These are phyloP conservation scores for Ophiocordyceps polyrhachis-furcata DNA, from an alignment of 2,329 filamentous ascomycete species.

Conservation along the genomic window DNA sequence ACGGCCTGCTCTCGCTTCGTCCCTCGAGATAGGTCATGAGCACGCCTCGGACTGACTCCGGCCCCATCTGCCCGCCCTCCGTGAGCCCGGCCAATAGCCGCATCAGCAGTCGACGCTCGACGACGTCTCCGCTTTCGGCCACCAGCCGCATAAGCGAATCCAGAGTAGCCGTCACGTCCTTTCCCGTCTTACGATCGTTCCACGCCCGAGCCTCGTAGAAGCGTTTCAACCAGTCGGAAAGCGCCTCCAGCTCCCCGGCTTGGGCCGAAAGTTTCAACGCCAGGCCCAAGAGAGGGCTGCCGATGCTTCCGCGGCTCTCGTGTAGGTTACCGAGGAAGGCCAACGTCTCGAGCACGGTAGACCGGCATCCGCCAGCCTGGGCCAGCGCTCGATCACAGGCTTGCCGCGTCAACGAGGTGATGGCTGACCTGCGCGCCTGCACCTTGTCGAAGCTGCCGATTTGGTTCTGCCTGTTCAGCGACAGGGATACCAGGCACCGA, in stretches of 20 bases:
- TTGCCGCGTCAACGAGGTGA: constrained; percentile 8
- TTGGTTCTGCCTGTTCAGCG: constrained; percentile 8
- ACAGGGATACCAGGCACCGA: constrained; percentile 13
- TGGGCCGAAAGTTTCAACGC: constrained; percentile 14
- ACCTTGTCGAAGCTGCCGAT: constrained; percentile 5
- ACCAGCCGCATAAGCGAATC: constrained; percentile 3
- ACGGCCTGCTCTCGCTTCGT: neutral
- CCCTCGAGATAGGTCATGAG: constrained; percentile 4
- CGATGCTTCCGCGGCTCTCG: constrained; percentile 7
- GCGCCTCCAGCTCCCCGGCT: constrained; percentile 7
- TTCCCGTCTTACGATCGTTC: constrained; percentile 2
- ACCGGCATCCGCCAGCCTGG: constrained; percentile 1
- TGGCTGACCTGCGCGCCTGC: neutral
- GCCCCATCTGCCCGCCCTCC: constrained; percentile 5
- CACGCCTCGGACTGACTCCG: constrained; percentile 10
- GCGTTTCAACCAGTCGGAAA: constrained; percentile 9
- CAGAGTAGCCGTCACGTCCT: constrained; percentile 8
- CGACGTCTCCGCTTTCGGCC: neutral
- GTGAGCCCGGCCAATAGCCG: constrained; percentile 12
- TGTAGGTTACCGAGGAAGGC: constrained; percentile 22
- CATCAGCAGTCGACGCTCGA: constrained; percentile 9
- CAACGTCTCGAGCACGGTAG: constrained; percentile 9
- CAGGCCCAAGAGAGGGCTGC: constrained; percentile 11
- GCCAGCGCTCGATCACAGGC: constrained; percentile 7
- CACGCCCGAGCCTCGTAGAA: constrained; percentile 6